Conservation (phyloP, 345 rosid genomes). For the Eucalyptus fibrosa region DNA sequence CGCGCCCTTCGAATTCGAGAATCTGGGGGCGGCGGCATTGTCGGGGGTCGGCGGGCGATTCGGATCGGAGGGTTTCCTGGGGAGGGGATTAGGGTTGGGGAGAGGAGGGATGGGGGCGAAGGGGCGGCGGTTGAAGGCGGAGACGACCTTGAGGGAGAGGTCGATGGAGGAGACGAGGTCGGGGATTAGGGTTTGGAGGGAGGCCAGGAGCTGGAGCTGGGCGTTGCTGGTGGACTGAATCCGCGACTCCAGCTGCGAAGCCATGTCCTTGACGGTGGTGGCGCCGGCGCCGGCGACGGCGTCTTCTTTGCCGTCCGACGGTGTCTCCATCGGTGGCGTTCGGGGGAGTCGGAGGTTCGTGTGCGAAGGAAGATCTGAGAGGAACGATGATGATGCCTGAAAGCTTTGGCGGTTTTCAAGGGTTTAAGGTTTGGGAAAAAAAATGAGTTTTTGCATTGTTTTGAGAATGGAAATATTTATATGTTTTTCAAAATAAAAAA, state of each 20-base stretch:
- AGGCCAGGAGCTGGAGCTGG: constrained; percentile 55
- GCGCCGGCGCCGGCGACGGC: constrained; percentile 11
- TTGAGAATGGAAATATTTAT: not conserved
- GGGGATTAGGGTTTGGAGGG: constrained; percentile 58
- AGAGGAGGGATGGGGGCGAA: constrained; percentile 61
- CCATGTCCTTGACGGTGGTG: constrained; percentile 38
- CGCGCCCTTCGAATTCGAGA: not conserved
- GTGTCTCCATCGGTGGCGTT: constrained; percentile 21
- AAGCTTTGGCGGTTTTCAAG: not conserved
- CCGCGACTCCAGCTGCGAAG: constrained; percentile 60
- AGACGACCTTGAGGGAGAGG: constrained; percentile 57
- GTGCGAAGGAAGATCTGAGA: not conserved
- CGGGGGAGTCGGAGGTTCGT: not conserved
- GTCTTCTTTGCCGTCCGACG: constrained; percentile 20
- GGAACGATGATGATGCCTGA: not conserved
- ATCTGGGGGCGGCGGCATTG: not conserved
- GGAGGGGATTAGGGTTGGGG: constrained; percentile 30
- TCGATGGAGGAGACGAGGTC: constrained; percentile 64
- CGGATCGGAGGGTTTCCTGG: constrained; percentile 8
- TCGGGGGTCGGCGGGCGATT: not conserved
- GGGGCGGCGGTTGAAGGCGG: constrained; percentile 58
- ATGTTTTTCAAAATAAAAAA: not conserved
- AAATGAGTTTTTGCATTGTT: not conserved
- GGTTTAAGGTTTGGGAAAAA: not conserved
- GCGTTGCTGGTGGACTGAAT: constrained; percentile 43